Percentiles rank a stretch among this genome's conserved stretches.
These are phyloP conservation scores for Chlorokybus atmophyticus DNA, from an alignment of 139 green algal genomes.

Conservation along the genomic window DNA sequence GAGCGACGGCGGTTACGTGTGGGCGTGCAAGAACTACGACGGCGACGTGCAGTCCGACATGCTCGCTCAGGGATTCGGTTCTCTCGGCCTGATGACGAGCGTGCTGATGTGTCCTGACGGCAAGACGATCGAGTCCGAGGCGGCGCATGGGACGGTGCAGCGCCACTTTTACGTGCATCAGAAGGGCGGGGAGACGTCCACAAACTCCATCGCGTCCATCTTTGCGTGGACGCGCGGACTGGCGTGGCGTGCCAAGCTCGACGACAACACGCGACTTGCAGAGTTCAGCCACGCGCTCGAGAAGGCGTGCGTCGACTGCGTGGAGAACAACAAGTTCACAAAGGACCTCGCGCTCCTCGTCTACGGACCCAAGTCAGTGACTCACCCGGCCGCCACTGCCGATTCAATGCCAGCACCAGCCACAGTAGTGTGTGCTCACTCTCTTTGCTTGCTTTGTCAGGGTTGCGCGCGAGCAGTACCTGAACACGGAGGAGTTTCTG, in stretches of 20 bases:
- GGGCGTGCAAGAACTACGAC: conserved; percentile 97
- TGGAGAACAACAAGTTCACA: conserved; percentile 73
- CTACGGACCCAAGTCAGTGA: conserved; percentile 56
- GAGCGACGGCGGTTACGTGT: conserved; percentile 82
- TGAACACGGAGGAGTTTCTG: conserved; percentile 88
- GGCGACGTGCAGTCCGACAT: conserved; percentile 82
- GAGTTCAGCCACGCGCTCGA: conserved; percentile 70
- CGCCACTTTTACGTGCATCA: conserved; percentile 90
- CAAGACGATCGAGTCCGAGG: conserved; percentile 86
- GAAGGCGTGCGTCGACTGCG: conserved; percentile 67
- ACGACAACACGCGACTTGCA: conserved; percentile 62
- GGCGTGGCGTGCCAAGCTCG: conserved; percentile 76
- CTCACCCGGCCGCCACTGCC: too few species aligned
- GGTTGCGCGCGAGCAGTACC: conserved; percentile 67
- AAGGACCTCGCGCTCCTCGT: conserved; percentile 90
- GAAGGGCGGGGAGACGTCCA: conserved; percentile 83
- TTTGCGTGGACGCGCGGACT: conserved; percentile 92
- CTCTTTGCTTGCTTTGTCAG: conserved; percentile 11
- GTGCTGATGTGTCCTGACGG: conserved; percentile 87
- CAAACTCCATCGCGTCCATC: conserved; percentile 89
- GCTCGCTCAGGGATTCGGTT: conserved; percentile 84
- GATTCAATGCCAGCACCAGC: not conserved
- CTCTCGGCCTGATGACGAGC: conserved; percentile 87
- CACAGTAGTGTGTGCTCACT: not conserved
- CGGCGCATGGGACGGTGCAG: conserved; percentile 82